A percentile compares a stretch with the other conserved stretches of the same genome.
Conservation (phyloP, 1,139 yeast species). For the Debaryomyces psychrophilus region DNA sequence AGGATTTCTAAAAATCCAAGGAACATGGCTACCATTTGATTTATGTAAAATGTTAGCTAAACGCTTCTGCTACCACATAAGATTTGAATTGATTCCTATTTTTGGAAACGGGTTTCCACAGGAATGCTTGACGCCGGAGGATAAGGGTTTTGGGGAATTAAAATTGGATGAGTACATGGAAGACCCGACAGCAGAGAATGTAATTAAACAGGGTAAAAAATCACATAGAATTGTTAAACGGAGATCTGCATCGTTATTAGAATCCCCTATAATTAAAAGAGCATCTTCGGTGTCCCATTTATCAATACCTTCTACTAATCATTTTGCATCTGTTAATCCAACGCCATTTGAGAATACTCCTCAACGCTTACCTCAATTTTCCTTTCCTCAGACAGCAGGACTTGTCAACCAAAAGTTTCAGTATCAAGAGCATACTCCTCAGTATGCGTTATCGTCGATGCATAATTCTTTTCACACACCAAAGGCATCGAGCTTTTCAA, state of each 20-base stretch:
- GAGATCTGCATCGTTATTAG: slow-evolving; percentile 7
- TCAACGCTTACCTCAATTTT: slow-evolving; percentile 3
- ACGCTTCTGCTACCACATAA: slow-evolving; percentile 75
- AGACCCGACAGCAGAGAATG: slow-evolving; percentile 7
- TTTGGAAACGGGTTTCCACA: slow-evolving; percentile 78
- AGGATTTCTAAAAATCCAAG: slow-evolving; percentile 90
- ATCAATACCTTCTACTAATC: neutral
- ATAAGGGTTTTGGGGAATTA: slow-evolving; percentile 71
- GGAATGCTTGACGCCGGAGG: slow-evolving; percentile 66
- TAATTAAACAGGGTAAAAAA: neutral
- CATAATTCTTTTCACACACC: neutral
- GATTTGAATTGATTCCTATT: slow-evolving; percentile 76
- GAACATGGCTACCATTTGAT: slow-evolving; percentile 86
- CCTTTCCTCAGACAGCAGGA: neutral
- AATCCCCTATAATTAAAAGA: slow-evolving; percentile 4
- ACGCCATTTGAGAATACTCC: neutral
- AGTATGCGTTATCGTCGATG: neutral
- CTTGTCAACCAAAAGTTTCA: neutral
- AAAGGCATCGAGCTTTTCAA: neutral
- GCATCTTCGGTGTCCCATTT: neutral
- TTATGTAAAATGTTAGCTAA: slow-evolving; percentile 71
- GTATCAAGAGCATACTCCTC: neutral
- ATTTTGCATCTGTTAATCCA: neutral
- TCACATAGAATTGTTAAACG: slow-evolving; percentile 23
- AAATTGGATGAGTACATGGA: slow-evolving; percentile 34